phyloP scores from a whole-genome alignment of 177 flowering plant species.

The Telopea speciosissima region DNA sequence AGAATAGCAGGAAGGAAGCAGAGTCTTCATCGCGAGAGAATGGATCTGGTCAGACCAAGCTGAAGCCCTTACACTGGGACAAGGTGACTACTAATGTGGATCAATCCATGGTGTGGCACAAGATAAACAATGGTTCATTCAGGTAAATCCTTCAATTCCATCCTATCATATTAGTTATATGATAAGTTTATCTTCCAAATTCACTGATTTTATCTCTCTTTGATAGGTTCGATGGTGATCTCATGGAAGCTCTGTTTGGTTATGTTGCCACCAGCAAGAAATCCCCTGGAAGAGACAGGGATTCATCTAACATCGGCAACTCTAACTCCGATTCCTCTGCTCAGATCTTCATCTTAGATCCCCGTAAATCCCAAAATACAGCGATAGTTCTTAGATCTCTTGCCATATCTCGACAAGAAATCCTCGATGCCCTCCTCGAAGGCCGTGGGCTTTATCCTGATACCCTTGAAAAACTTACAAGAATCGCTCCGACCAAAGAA shows the following conservation, averaged over 20 bases:
- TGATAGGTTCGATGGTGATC: constrained; percentile 66
- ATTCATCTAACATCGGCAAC: constrained; percentile 17
- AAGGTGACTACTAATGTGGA: constrained; percentile 56
- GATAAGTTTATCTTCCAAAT: background rate
- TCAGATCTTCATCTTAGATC: constrained; percentile 59
- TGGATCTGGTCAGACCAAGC: constrained; percentile 26
- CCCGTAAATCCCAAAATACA: constrained; percentile 67
- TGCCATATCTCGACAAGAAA: constrained; percentile 42
- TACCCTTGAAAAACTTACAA: constrained; percentile 60
- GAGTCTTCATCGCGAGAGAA: constrained; percentile 24
- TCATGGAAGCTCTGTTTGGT: constrained; percentile 78
- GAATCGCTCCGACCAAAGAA: constrained; percentile 59
- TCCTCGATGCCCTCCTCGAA: constrained; percentile 51
- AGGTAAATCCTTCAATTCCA: constrained; percentile 27
- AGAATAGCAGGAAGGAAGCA: constrained; percentile 14
- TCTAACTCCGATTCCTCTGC: constrained; percentile 23
- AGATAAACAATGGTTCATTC: constrained; percentile 68
- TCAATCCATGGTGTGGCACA: constrained; percentile 88
- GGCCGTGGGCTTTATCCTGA: constrained; percentile 56
- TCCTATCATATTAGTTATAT: background rate
- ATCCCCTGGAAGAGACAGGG: constrained; percentile 21
- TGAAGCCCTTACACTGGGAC: constrained; percentile 93
- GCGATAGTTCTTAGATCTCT: constrained; percentile 70
- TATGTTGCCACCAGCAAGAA: constrained; percentile 43
- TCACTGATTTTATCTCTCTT: constrained; percentile 4